Evolutionary conservation across 2,329 filamentous ascomycete genomes (phyloP).

Genomic region (Pyricularia pennisetigena): DNA sequence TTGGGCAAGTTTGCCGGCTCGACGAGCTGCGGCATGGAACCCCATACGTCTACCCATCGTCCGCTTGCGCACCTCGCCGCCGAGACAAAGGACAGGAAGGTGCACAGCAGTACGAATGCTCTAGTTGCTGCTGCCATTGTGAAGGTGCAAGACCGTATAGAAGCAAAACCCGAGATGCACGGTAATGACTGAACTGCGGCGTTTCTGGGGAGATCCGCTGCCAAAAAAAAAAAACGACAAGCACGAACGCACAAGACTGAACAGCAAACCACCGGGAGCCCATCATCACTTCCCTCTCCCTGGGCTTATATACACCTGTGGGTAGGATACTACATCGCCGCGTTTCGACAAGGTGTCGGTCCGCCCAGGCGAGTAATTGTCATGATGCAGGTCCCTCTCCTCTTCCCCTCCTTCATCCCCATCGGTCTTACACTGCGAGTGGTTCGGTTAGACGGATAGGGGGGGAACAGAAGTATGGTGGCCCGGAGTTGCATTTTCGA

Average conservation of each 20-base stretch:
- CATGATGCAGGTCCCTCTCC: background rate
- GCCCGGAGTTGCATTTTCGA: background rate
- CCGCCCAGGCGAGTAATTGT: background rate
- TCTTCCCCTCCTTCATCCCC: background rate
- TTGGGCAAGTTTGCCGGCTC: slow-evolving; percentile 50
- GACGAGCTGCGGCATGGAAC: slow-evolving; percentile 51
- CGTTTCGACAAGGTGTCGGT: background rate
- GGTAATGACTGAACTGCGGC: background rate
- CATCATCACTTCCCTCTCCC: no score
- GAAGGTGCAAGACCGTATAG: background rate
- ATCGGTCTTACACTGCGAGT: background rate
- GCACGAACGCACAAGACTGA: no score
- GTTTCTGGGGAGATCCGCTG: no score
- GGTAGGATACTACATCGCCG: background rate
- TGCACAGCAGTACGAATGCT: slow-evolving; percentile 2
- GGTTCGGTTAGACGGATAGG: background rate
- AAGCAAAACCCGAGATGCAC: background rate
- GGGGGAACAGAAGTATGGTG: background rate
- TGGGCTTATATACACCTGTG: background rate
- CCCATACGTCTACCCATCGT: slow-evolving; percentile 51
- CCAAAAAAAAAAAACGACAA: no score
- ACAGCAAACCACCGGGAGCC: no score
- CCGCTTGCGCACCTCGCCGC: background rate
- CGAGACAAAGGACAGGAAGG: background rate
- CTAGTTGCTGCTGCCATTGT: background rate